phyloP scores from a whole-genome alignment of 2,329 filamentous ascomycete genomes.

The Verticillium isaacii region DNA sequence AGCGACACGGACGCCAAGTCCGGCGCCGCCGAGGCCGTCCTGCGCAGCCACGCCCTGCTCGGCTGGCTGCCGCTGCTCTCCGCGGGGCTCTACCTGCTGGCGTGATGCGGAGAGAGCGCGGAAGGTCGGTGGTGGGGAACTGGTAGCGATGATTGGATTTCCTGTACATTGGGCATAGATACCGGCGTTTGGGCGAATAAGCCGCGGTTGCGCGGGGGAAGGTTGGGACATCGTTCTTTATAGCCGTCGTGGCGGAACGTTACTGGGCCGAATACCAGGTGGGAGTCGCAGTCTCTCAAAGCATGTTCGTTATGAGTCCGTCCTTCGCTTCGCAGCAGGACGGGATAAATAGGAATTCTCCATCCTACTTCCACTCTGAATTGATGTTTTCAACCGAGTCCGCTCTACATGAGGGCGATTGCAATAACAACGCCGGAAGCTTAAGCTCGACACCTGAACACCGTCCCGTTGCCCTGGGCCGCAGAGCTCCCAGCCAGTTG shows the following conservation, averaged over 20 bases:
- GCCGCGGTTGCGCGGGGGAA: neutral
- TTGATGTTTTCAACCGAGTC: no score
- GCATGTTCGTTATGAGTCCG: no score
- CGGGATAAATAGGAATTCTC: no score
- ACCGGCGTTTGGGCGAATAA: slow-evolving; percentile 5
- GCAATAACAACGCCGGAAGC: no score
- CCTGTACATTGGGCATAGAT: slow-evolving; percentile 12
- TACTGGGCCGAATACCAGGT: no score
- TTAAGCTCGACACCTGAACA: neutral
- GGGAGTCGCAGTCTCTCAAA: no score
- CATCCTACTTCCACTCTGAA: no score
- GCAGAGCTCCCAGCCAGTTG: no score
- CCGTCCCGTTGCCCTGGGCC: no score
- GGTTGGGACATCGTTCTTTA: neutral
- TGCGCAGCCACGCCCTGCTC: slow-evolving; percentile 19
- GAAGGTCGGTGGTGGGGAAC: neutral
- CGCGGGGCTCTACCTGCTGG: slow-evolving; percentile 31
- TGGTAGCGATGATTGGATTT: slow-evolving; percentile 3
- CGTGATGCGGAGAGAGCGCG: slow-evolving; percentile 19
- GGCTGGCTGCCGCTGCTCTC: slow-evolving; percentile 37
- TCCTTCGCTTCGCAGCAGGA: no score
- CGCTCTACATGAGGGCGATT: no score
- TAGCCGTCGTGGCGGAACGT: no score
- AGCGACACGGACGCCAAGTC: slow-evolving; percentile 26
- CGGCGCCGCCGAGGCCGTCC: slow-evolving; percentile 19